These are phyloP conservation scores for Blastobotrys serpentis DNA, from an alignment of 1,139 yeast genomes.

Conservation along the genomic window DNA sequence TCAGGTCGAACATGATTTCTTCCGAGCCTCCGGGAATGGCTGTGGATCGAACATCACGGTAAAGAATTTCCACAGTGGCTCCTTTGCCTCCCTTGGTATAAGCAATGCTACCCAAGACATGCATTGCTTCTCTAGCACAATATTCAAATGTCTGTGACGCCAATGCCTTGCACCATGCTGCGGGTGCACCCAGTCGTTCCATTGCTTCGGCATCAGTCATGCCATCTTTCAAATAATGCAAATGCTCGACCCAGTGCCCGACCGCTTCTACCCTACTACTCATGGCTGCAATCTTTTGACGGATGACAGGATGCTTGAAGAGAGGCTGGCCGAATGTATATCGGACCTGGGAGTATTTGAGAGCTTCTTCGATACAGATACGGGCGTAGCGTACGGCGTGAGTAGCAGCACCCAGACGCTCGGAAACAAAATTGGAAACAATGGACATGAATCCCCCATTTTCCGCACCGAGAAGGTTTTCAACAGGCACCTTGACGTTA, in stretches of 20 bases:
- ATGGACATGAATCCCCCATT: slow-evolving; percentile 47
- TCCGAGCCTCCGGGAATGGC: slow-evolving; percentile 49
- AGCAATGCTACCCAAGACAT: slow-evolving; percentile 46
- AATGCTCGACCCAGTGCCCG: slow-evolving; percentile 40
- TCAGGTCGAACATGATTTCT: slow-evolving; percentile 46
- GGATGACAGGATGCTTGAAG: slow-evolving; percentile 45
- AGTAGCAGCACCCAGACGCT: slow-evolving; percentile 43
- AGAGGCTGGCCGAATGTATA: slow-evolving; percentile 45
- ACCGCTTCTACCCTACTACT: slow-evolving; percentile 42
- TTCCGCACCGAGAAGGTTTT: slow-evolving; percentile 44
- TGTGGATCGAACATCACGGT: slow-evolving; percentile 45
- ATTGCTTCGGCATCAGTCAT: slow-evolving; percentile 43
- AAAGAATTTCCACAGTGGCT: slow-evolving; percentile 44
- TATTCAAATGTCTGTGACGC: slow-evolving; percentile 44
- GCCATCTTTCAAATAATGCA: slow-evolving; percentile 38
- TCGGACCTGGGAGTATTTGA: slow-evolving; percentile 44
- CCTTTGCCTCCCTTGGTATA: slow-evolving; percentile 47
- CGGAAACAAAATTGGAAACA: slow-evolving; percentile 48
- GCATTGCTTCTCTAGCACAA: slow-evolving; percentile 47
- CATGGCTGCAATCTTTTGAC: slow-evolving; percentile 46
- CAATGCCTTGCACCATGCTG: slow-evolving; percentile 46
- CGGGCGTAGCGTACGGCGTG: slow-evolving; percentile 45
- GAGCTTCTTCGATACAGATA: slow-evolving; percentile 44
- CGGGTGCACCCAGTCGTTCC: slow-evolving; percentile 44
- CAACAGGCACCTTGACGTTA: slow-evolving; percentile 48